Base-by-base conservation (phyloP, 2,329 filamentous ascomycete species). In the Cladophialophora bantiana region DNA sequence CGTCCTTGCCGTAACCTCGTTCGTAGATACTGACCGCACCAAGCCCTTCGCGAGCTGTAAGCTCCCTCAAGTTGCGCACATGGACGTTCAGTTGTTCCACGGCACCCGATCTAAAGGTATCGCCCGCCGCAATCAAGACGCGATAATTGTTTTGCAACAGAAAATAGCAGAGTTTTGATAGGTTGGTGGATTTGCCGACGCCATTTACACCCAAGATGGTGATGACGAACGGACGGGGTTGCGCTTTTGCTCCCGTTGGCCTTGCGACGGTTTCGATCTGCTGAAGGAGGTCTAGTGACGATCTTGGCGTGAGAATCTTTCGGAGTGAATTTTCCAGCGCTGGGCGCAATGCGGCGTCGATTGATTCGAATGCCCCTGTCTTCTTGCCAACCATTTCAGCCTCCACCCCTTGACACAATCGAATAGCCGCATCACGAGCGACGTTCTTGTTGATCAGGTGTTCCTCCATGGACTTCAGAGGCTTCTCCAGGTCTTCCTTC, bases 151-250 rank as follows among this genome's bases (percentile, higher is more conserved):
- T 99, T 79, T 99, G 94, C 36, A 99, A 84, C 42, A 99, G 84
- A 82, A 99, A 99, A 81, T 95, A 99, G 79, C 94, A 96, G 72
- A 99, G 97, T 80, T 99, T 99, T 78, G 92, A 94, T 42, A 99
- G 85, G 77, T 97, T 98, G 60, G 95, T 99, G 15, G 94, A 97
- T 82, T 99, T 99, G 76, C 95, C 95, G 42, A 99, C 95, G 62
- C 95, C 95, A 78, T 99, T 99, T 77, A 99, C 95, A 69, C 95
- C 95, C 52, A 99, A 95, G 68, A 99, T 97, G 65, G 93, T 97
- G 77, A 99, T 96, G 74, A 98, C 94, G 77, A 98, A 99, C 52
- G 95, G 95, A 3, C 95, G 90, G 20, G 86, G 80, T 67, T 86
- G 82, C 68, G 89, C 83, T 35, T 88, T 89, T 2, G 88, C 86